These are phyloP conservation scores for Curvularia verruculosa DNA, from an alignment of 2,329 filamentous ascomycete genomes.

Conservation along the genomic window DNA sequence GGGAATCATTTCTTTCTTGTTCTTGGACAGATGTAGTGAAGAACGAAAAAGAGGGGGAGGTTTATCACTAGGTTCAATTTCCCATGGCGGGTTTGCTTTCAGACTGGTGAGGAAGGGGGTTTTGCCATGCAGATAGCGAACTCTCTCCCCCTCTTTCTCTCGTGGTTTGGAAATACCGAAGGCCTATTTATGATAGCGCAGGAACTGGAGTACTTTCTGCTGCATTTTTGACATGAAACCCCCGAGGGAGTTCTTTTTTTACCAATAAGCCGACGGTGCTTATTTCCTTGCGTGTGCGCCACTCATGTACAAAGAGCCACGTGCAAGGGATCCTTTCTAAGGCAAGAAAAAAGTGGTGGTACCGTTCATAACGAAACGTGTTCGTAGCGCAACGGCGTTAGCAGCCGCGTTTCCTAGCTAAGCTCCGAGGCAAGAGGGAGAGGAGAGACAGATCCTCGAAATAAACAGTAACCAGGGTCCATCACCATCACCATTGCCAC, in stretches of 20 bases:
- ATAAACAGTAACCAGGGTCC: too few relatives aligned
- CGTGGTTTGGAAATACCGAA: slow-evolving; percentile 7
- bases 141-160: not conserved
- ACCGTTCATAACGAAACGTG: too few relatives aligned
- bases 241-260: not conserved
- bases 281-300: not conserved
- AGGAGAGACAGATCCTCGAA: too few relatives aligned
- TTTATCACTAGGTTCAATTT: slow-evolving; percentile 1
- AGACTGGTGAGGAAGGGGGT: not conserved
- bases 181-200: slow-evolving; percentile 7
- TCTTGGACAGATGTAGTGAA: slow-evolving; percentile 36
- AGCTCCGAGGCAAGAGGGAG: slow-evolving; percentile 13
- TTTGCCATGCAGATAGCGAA: not conserved
- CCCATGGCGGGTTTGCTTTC: not conserved
- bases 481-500: not conserved
- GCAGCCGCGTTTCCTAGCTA: slow-evolving; percentile 13
- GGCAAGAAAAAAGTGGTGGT: too few relatives aligned
- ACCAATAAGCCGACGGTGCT: not conserved
- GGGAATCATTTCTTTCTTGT: slow-evolving; percentile 22
- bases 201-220: too few relatives aligned
- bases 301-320: too few relatives aligned
- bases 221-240: not conserved
- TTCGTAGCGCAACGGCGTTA: slow-evolving; percentile 13
- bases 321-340: too few relatives aligned
- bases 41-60: slow-evolving; percentile 3